Conservation (phyloP, 306 rosid species). For the Acacia acuminata region DNA sequence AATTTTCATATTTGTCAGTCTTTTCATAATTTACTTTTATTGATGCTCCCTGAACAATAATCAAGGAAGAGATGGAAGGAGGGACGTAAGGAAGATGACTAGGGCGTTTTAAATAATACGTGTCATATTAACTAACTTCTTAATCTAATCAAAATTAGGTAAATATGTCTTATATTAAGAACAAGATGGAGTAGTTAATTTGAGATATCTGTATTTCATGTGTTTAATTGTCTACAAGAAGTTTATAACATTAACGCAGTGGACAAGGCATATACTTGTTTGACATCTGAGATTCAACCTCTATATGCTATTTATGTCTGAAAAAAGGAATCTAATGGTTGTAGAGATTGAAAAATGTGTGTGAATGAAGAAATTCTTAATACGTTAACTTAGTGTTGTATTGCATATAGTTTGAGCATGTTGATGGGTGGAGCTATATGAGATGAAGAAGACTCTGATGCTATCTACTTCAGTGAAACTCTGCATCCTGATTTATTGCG, state of each 20-base stretch:
- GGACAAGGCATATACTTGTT: conserved; percentile 15
- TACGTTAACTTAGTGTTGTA: not conserved
- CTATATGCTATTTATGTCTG: not conserved
- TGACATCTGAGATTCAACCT: not conserved
- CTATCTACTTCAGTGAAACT: not conserved
- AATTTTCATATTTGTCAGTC: no score
- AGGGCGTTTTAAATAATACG: no score
- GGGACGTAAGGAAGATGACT: no score
- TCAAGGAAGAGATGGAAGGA: no score
- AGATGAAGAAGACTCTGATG: not conserved
- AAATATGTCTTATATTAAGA: no score
- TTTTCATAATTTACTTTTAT: no score
- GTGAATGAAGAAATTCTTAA: not conserved
- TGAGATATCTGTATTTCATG: not conserved
- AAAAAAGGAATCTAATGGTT: not conserved
- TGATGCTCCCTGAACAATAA: no score
- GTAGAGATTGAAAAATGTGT: conserved; percentile 21
- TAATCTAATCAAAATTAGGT: no score
- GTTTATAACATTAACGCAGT: not conserved
- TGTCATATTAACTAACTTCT: no score
- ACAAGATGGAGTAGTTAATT: not conserved
- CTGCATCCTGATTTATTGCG: not conserved
- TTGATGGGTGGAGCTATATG: not conserved
- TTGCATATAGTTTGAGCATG: conserved; percentile 7
- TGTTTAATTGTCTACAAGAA: not conserved